Evolutionary conservation across 2,329 filamentous ascomycete genomes (phyloP).

Genomic region (Plenodomus biglobosus): DNA sequence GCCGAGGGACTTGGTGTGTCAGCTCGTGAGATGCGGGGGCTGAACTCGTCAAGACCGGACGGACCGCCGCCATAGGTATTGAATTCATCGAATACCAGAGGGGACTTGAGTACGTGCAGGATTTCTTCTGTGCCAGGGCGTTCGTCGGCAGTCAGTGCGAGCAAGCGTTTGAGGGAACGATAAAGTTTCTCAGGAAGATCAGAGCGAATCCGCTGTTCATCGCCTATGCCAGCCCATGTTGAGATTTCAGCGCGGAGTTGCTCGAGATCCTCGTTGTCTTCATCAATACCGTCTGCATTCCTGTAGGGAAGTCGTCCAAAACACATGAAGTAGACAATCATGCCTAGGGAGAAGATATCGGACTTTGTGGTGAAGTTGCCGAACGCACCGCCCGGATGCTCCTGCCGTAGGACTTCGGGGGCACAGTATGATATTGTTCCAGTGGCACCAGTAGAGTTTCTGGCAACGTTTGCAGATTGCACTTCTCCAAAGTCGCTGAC

Average conservation of each 20-base stretch:
- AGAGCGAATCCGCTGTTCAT: conserved; percentile 70
- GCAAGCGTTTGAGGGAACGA: conserved; percentile 74
- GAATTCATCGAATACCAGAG: conserved; percentile 54
- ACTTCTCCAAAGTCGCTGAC: conserved; percentile 99
- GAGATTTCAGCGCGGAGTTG: conserved; percentile 81
- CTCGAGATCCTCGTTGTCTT: conserved; percentile 91
- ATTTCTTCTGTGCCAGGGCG: conserved; percentile 87
- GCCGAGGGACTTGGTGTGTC: conserved; percentile 45
- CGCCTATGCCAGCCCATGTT: conserved; percentile 82
- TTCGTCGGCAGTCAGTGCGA: conserved; percentile 74
- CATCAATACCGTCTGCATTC: conserved; percentile 80
- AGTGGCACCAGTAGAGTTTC: conserved; percentile 90
- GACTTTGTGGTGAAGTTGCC: conserved; percentile 97
- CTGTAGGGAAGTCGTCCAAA: conserved; percentile 85
- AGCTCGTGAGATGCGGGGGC: conserved; percentile 48
- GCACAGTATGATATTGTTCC: conserved; percentile 98
- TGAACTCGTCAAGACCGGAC: conserved; percentile 37
- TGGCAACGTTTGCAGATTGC: conserved; percentile 75
- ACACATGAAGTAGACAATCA: conserved; percentile 98
- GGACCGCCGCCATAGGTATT: conserved; percentile 44
- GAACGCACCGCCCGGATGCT: conserved; percentile 65
- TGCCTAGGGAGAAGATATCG: conserved; percentile 95
- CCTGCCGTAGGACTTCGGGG: conserved; percentile 80
- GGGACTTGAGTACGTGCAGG: conserved; percentile 71
- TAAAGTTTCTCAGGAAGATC: conserved; percentile 88